Base-by-base conservation (phyloP, 768 basidiomycete species). In the Postia placenta region DNA sequence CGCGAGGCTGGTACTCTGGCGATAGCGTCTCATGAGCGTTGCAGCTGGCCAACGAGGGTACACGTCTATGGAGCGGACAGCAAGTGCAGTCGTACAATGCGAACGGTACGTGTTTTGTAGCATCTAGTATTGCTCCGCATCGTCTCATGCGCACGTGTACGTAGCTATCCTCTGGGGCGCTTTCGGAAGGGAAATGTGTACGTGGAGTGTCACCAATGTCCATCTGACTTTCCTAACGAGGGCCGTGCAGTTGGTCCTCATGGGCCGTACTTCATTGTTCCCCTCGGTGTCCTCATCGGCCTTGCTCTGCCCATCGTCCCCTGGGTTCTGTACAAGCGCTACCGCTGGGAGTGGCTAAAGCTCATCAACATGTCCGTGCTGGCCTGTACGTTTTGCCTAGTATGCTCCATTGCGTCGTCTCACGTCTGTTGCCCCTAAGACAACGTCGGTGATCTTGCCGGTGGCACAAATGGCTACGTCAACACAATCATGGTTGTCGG, bases 61-160 rank as follows among this genome's bases (percentile, higher is more conserved):
- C 73, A 36, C 75, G 78, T 63, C 65, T 78, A 48, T 74, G 75
- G 63, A 51, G 67, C 56, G 77, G 77, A 3, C 75, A 76, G 56
- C 73, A 76, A 55, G 69, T 73, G 36, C 62, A 75, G 70, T 62
- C 65, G 4, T 78, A 72, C 59, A 78, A 79, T 62, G 70, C 69
- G 43, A 70, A 76, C 51, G 78, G 44, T 45, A 36, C 44, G 42
- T 27, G 24, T n/a, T 7, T 6, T 15, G 15, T 9, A 17, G 27
- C 28, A 11, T 44, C 9, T 27, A 24, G n/a, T 4, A 15, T 12
- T 23, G 9, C 9, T 11, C n/a, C 7, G 4, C 9, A 33, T 24
- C 35, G 24, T 33, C 9, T 33, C 7, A 33, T 15, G n/a, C n/a
- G n/a, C 30, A 33, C 15, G 11, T 20, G 19, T 11, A 28, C 27